Conservation (phyloP, 2,329 filamentous ascomycete genomes). For the Monilinia aucupariae region DNA sequence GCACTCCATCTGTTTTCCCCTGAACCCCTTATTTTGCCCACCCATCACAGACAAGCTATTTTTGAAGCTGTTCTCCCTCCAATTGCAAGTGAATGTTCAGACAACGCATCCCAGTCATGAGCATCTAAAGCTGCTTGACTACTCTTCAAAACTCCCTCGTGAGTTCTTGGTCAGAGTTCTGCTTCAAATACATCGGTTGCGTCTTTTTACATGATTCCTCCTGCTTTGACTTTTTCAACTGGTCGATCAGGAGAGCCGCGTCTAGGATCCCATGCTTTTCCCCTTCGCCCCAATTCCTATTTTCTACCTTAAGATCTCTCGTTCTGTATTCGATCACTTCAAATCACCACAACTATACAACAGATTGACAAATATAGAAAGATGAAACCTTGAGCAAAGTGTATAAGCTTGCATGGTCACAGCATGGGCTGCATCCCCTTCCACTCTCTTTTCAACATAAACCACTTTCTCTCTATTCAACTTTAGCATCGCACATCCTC, state of each 20-base stretch:
- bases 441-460: slow-evolving; percentile 38
- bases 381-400: not conserved
- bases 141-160: slow-evolving; percentile 45
- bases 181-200: slow-evolving; percentile 44
- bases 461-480: slow-evolving; percentile 36
- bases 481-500: slow-evolving; percentile 35
- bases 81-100: slow-evolving; percentile 37
- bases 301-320: not conserved
- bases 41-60: slow-evolving; percentile 3
- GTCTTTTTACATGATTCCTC: slow-evolving; percentile 33
- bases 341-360: too few relatives aligned
- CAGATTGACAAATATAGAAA: not conserved
- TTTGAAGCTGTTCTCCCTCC: slow-evolving; percentile 29
- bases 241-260: slow-evolving; percentile 42
- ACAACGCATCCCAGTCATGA: slow-evolving; percentile 46
- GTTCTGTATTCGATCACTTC: not conserved
- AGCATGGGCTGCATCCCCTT: slow-evolving; percentile 36
- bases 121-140: slow-evolving; percentile 51
- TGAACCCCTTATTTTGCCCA: not conserved
- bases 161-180: slow-evolving; percentile 40
- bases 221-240: slow-evolving; percentile 23
- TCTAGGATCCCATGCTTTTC: slow-evolving; percentile 54
- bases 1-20: not conserved
- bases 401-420: slow-evolving; percentile 32
- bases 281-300: slow-evolving; percentile 46